A percentile compares a stretch with the other conserved stretches of the same genome.
phyloP scores from a whole-genome alignment of 2,329 filamentous ascomycete genomes.

The Ramularia endophylla region DNA sequence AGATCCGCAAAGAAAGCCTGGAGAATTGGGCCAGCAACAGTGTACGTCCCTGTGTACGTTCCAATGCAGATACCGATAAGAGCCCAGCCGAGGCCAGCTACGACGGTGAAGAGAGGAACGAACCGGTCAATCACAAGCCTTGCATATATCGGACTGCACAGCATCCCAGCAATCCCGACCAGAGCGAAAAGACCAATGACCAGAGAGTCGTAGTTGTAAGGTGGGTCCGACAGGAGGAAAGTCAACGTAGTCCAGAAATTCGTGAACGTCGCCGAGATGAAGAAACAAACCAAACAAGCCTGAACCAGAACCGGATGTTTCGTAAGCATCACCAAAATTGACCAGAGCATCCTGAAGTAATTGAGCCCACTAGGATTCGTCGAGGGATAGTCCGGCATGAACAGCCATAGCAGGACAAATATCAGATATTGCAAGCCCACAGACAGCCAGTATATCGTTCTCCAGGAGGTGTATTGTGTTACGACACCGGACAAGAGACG shows the following conservation, averaged over 20 bases:
- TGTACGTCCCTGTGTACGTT: slow-evolving; percentile 60
- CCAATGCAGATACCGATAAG: slow-evolving; percentile 60
- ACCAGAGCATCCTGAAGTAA: slow-evolving; percentile 60
- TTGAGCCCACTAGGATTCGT: slow-evolving; percentile 61
- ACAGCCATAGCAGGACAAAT: slow-evolving; percentile 58
- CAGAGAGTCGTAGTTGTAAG: slow-evolving; percentile 62
- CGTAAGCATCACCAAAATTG: slow-evolving; percentile 58
- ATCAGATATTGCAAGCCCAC: slow-evolving; percentile 66
- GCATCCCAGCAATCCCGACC: slow-evolving; percentile 66
- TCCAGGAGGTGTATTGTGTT: slow-evolving; percentile 67
- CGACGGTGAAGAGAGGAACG: slow-evolving; percentile 60
- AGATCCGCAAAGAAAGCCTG: slow-evolving; percentile 67
- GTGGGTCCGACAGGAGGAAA: slow-evolving; percentile 65
- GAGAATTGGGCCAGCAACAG: slow-evolving; percentile 64
- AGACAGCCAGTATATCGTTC: slow-evolving; percentile 72
- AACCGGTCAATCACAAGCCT: slow-evolving; percentile 64
- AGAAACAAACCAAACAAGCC: slow-evolving; percentile 60
- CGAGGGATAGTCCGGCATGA: slow-evolving; percentile 75
- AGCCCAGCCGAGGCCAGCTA: slow-evolving; percentile 55
- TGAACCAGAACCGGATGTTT: slow-evolving; percentile 65
- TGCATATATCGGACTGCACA: slow-evolving; percentile 63
- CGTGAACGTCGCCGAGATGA: slow-evolving; percentile 57
- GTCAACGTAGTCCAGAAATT: slow-evolving; percentile 71
- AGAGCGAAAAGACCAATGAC: slow-evolving; percentile 73
- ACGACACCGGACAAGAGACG: slow-evolving; percentile 70